Evolutionary conservation across 148 eudicot genomes (phyloP).

Genomic region (Cornus florida): DNA sequence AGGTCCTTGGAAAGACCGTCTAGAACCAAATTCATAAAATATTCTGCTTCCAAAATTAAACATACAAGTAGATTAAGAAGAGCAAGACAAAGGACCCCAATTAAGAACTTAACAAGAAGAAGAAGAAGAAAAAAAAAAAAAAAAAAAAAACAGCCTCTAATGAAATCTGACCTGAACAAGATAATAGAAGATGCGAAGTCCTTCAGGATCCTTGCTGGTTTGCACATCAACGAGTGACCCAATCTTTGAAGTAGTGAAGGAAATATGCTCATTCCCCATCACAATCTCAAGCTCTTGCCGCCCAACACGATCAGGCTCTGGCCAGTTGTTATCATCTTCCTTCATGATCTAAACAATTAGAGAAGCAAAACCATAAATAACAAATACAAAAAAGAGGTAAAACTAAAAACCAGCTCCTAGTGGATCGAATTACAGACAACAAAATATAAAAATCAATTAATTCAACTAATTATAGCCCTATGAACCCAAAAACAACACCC

Average conservation of each 20-base stretch:
- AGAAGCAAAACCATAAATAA: background rate
- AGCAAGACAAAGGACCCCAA: background rate
- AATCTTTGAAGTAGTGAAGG: conserved; percentile 86
- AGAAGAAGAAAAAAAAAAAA: too few species aligned
- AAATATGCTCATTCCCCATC: conserved; percentile 87
- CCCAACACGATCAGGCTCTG: conserved; percentile 82
- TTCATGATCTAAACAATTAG: conserved; percentile 62
- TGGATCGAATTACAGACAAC: background rate
- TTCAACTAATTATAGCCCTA: background rate
- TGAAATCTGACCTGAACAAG: conserved; percentile 64
- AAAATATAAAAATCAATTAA: background rate
- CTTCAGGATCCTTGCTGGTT: conserved; percentile 85
- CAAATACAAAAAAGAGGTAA: background rate
- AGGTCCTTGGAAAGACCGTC: too few species aligned
- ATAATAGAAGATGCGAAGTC: conserved; percentile 81
- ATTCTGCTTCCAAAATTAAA: too few species aligned
- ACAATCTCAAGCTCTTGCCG: conserved; percentile 89
- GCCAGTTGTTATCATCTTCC: conserved; percentile 85
- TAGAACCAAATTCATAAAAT: background rate
- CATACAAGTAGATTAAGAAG: background rate
- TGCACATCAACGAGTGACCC: conserved; percentile 94
- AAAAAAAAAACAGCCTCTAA: background rate
- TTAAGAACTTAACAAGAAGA: too few species aligned
- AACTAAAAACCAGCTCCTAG: background rate
- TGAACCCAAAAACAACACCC: background rate